Evolutionary conservation across 2,329 filamentous ascomycete genomes (phyloP), one percentile per base, ranked within the genome.

Genomic region (Teratosphaeria gauchensis): DNA sequence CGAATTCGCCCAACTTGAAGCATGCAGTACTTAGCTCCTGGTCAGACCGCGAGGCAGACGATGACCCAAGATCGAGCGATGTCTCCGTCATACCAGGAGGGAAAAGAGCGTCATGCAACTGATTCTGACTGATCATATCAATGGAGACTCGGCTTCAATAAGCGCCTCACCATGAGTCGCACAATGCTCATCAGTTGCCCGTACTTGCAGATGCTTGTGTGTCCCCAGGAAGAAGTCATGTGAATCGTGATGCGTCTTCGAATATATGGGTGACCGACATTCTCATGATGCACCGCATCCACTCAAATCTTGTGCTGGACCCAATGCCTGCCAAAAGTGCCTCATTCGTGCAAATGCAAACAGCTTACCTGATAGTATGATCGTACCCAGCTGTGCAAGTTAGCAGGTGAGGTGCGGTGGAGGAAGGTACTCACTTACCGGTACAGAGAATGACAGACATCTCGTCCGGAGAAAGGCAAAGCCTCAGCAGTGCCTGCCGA

Each of bases 391-490:
- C 86, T 66, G 71, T 56, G 38, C 57, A 16, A 55, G 24, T 35
- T 56, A 63, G 64, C 60, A 57, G 62, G 57, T 61, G 61, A n/a
- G 5, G 1, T 28, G 30, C 28, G 4, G 19, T 12, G n/a, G 6
- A 7, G 31, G 12, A 4, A 16, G 21, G 4, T 42, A 14, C 19
- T 28, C 21, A 65, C 78, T 71, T 74, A 85, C 84, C 84, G 61
- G 84, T 87, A 68, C 84, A 86, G 42, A 87, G 76, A 68, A 87
- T 86, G 61, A 87, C 84, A 64, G 82, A 85, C 84, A 86, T 86
- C 42, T 54, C 51, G 54, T 14, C 54, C 19, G 19, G 35, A 8
- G 9, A 19, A 21, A 8, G 6, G 9, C 42, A 21, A 21, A 5
- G 42, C 42, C 42, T 5, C 4, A 16, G 35, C 35, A 19, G 19